Evolutionary conservation across 2,329 filamentous ascomycete genomes (phyloP).

Genomic region (Penicillium sp.): DNA sequence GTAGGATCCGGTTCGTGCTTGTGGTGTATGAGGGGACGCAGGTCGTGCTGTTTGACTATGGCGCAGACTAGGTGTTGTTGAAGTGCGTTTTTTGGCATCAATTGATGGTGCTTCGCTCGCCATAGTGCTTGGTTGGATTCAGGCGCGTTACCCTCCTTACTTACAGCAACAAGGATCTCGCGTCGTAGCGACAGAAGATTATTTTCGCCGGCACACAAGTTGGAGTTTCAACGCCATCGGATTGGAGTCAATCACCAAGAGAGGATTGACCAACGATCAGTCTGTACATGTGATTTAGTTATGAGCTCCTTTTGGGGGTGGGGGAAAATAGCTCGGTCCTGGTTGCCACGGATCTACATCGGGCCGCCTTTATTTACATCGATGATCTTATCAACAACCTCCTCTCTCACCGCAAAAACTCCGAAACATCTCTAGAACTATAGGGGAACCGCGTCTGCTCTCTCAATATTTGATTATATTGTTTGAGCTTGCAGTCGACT

Average conservation of each 20-base stretch:
- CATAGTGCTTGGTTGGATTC: conserved; percentile 17
- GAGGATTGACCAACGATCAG: not conserved
- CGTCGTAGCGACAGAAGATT: conserved; percentile 2
- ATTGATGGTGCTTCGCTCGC: conserved; percentile 22
- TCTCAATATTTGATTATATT: not conserved
- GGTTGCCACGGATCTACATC: conserved; percentile 34
- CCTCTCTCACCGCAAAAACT: not conserved
- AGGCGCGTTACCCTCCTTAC: conserved; percentile 11
- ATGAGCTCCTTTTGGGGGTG: conserved; percentile 1
- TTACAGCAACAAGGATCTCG: conserved; percentile 10
- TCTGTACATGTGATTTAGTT: not conserved
- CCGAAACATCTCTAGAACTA: conserved; percentile 2
- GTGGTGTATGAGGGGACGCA: conserved; percentile 60
- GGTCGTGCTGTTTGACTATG: conserved; percentile 33
- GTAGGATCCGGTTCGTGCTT: conserved; percentile 48
- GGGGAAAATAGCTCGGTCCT: conserved; percentile 5
- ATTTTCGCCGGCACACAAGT: conserved; percentile 5
- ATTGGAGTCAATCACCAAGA: not conserved
- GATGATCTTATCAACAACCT: conserved; percentile 24
- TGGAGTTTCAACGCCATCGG: conserved; percentile 10
- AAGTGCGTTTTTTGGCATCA: conserved; percentile 26
- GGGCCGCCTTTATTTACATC: conserved; percentile 32
- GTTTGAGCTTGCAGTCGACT: conserved; percentile 4
- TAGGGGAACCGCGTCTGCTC: conserved; percentile 10
- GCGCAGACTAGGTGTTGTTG: conserved; percentile 29